Percentiles rank a stretch among this genome's conserved stretches.
phyloP scores from a whole-genome alignment of 2,329 filamentous ascomycete genomes.

The Tolypocladium inflatum region DNA sequence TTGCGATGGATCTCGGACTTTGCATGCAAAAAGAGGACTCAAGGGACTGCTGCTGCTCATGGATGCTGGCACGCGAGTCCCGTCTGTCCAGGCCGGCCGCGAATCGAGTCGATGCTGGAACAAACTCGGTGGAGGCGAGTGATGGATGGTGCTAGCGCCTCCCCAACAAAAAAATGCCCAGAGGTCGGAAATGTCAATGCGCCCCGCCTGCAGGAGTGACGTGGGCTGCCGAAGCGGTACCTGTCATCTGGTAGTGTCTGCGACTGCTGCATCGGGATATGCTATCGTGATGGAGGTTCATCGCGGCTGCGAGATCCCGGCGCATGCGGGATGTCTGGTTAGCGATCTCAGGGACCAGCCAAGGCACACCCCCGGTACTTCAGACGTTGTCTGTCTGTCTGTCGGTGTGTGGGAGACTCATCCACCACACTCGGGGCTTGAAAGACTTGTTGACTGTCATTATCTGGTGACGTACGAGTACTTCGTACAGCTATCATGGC shows the following conservation, averaged over 20 bases:
- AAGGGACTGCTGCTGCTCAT: neutral
- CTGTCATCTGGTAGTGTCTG: neutral
- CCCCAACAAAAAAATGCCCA: constrained; percentile 2
- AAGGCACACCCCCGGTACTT: neutral
- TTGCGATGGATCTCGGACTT: neutral
- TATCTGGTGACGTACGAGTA: neutral
- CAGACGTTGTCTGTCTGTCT: neutral
- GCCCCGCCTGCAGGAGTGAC: neutral
- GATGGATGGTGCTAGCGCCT: neutral
- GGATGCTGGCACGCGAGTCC: neutral
- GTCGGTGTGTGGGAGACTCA: neutral
- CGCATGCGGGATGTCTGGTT: neutral
- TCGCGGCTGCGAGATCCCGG: neutral
- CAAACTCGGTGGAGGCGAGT: neutral
- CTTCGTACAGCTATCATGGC: no score
- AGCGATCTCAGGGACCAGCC: neutral
- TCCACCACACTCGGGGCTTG: neutral
- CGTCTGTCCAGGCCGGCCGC: neutral
- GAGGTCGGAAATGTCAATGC: neutral
- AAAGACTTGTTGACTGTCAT: neutral
- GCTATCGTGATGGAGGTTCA: neutral
- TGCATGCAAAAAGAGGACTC: neutral
- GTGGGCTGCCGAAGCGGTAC: neutral
- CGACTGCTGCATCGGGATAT: accelerated
- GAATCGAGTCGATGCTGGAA: neutral